phyloP scores from a whole-genome alignment of 176 grass and related monocot species.

The Calamus simplicifolius region DNA sequence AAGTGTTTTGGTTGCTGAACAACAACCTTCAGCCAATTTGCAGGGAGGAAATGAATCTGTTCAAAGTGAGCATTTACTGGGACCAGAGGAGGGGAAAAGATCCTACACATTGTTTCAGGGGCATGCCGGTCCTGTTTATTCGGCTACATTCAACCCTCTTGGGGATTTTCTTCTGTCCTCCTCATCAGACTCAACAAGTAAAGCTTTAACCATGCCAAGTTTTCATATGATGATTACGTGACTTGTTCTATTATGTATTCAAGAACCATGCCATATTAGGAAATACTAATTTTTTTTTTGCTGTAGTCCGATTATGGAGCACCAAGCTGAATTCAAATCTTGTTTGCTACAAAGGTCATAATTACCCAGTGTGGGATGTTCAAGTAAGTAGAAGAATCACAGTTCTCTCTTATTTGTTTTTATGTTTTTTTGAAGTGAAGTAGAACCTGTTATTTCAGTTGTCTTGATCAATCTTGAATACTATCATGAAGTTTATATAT shows the following conservation, averaged over 20 bases:
- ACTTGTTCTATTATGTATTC: too few species aligned
- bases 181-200: constrained; percentile 95
- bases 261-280: too few species aligned
- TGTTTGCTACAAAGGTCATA: constrained; percentile 97
- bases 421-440: too few species aligned
- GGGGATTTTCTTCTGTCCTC: constrained; percentile 88
- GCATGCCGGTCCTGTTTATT: constrained; percentile 93
- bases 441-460: too few species aligned
- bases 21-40: constrained; percentile 37
- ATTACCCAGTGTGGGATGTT: constrained; percentile 95
- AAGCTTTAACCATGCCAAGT: constrained; percentile 4
- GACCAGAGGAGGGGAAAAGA: constrained; percentile 52
- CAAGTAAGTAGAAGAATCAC: constrained; percentile 42
- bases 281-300: not conserved
- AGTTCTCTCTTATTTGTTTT: too few species aligned
- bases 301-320: constrained; percentile 91
- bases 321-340: constrained; percentile 89
- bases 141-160: constrained; percentile 71
- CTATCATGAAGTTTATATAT: too few species aligned
- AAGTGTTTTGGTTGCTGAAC: not conserved
- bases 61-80: constrained; percentile 38
- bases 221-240: too few species aligned
- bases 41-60: constrained; percentile 61
- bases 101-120: constrained; percentile 79
- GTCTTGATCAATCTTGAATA: too few species aligned